Evolutionary conservation across 805 yeast species (phyloP), one percentile per base, ranked within the genome.

Genomic region (Schwanniomyces sp.): DNA sequence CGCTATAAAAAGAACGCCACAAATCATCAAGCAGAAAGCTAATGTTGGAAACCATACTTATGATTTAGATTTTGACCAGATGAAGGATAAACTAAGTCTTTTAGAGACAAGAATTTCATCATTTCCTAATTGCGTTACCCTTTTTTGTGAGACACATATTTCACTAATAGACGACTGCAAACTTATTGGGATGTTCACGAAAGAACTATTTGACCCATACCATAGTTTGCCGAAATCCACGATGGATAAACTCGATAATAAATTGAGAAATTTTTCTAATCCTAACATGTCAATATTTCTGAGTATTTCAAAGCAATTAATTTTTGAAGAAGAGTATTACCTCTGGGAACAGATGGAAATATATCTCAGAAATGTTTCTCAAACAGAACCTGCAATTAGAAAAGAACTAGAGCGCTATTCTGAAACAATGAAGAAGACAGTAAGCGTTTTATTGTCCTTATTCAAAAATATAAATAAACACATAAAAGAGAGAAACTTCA

Each of bases 41-140:
- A 62, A 58, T 26, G 26, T 57, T 7, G 61, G 61, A 1, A 54
- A 57, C 5, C 58, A 52, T 38, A 72, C 75, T 5, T 54, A 67
- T 10, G 79, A 75, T 51, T 74, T 69, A 43, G 71, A 66, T 24
- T 71, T 70, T 47, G 70, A 72, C 47, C 53, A 45, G 2, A 44
- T 66, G 21, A 54, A 61, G n/a, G 52, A 49, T 32, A 57, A 61
- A 30, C 50, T 65, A 27, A 30, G 24, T 7, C 14, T 26, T 24
- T 21, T 51, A 4, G 67, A 63, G 26, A 52, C 42, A 16, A 50
- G 49, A 10, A 25, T 66, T 14, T 45, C 50, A n/a, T 41, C 41
- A 1, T 39, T 66, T 9, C 27, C 41, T 16, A 58, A 59, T 24
- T 54, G 59, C 47, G 41, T 55, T 18, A 44, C 42, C 5, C 36